Evolutionary conservation across 2,329 filamentous ascomycete genomes (phyloP), one percentile per base, ranked within the genome.

Genomic region (Trichocomaceae sp.): DNA sequence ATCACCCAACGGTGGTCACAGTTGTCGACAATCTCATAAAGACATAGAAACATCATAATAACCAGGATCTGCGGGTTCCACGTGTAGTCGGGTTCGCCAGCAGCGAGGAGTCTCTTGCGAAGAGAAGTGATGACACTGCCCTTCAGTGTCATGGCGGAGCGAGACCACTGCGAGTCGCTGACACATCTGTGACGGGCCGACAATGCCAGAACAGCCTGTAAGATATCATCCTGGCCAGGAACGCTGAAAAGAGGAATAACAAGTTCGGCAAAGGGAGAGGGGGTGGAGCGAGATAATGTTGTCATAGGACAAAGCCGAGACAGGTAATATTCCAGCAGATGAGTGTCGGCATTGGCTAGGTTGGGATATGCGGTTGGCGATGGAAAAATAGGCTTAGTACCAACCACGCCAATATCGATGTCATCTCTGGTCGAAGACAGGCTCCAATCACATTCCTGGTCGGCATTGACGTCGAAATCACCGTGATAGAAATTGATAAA

Each of bases 1-100:
- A 78, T 69, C 0, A 75, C 75, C 77, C 77, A 79, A 54, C 71
- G 67, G 50, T 69, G 58, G 52, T 75, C 73, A 51, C 72, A 74
- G 45, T 75, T 69, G 47, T 73, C 72, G 17, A 72, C 63, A 47
- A 77, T 76, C 52, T 76, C 74, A 53, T 72, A 75, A 3, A 75
- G 64, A 56, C 74, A 76, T n/a, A 76, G 63, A 59, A 76, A 68
- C 66, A 77, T 73, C 71, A 75, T 75, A 42, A 74, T 69, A 8
- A 73, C 64, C 20, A 75, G 59, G 0, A 72, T 64, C 59, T 75
- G 68, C 0, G 68, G 66, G 33, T 70, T 64, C 9, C 55, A 58
- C 1, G 62, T 63, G 57, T 56, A 71, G 49, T 49, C 67, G 54
- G 58, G 55, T 7, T 55, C 60, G 15, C 67, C 67, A 29, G 67